phyloP scores from a whole-genome alignment of 805 yeast genomes.

The Candida ulmi region DNA sequence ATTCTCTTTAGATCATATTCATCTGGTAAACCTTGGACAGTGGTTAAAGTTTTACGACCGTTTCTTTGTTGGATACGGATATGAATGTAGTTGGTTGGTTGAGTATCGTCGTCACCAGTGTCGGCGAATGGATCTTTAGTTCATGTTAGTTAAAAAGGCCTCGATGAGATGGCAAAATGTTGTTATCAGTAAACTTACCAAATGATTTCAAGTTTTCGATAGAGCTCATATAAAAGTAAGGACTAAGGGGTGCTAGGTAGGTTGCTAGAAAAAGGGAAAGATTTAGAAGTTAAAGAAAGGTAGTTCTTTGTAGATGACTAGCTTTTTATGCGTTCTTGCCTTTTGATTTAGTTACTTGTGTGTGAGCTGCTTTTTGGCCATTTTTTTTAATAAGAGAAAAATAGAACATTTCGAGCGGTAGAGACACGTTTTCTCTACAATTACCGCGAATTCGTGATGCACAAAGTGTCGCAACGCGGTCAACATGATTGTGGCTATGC shows the following conservation, averaged over 20 bases:
- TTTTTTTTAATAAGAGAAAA: too few species aligned
- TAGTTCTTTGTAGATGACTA: too few species aligned
- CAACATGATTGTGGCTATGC: too few species aligned
- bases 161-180: not conserved
- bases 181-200: conserved; percentile 41
- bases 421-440: too few species aligned
- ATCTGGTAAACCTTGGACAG: conserved; percentile 94
- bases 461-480: too few species aligned
- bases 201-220: conserved; percentile 85
- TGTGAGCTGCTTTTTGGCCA: not conserved
- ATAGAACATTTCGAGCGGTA: too few species aligned
- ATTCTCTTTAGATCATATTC: conserved; percentile 95
- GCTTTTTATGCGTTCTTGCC: too few species aligned
- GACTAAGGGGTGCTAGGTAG: not conserved
- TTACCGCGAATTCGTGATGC: too few species aligned
- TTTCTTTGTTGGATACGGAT: conserved; percentile 99
- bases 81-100: conserved; percentile 92
- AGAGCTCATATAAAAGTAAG: conserved; percentile 57
- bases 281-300: too few species aligned
- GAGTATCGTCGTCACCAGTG: conserved; percentile 98
- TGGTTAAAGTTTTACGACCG: conserved; percentile 97
- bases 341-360: not conserved
- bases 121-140: conserved; percentile 93
- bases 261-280: too few species aligned
- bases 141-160: conserved; percentile 1